Base-by-base conservation (phyloP, 306 rosid genomes). In the Malus asiatica region DNA sequence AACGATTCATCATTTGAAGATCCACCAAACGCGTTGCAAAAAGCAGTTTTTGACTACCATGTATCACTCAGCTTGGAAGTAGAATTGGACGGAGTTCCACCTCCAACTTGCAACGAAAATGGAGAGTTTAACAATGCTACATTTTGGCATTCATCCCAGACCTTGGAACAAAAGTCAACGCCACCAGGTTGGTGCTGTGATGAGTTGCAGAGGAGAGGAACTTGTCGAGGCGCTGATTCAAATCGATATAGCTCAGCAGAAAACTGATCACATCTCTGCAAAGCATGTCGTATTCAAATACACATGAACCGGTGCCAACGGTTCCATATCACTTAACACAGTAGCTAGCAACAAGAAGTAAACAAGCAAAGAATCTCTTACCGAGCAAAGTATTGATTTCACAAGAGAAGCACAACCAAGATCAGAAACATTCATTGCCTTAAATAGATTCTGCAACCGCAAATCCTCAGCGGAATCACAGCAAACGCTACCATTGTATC, bases 361-460 rank as follows among this genome's bases (percentile, higher is more conserved):
- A 69, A 69, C 44, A 40, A 40, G 44, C 44, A 40, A 30, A n/a
- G 33, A 40, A 8, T 29, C 20, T 48, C 72, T 38, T 74, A 84
- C 87, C 66, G 85, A 59, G 78, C 88, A 81, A 46, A 84, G 78
- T 57, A 84, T 32, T n/a, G 83, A 77, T 72, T 77, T 84, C 66
- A 84, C 38, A 59, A 83, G 78, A 40, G 86, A 70, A 72, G 72
- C 73, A 45, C 83, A 81, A 23, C 64, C 64, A 60, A 48, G 12
- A 59, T 64, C 78, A 27, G 75, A 74, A 32, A 73, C 76, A 16
- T 77, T 52, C 88, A 78, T 65, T 32, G 57, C 74, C 33, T 42
- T 45, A 23, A 57, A 74, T 33, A 77, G 75, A 9, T 62, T 70
- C 16, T 58, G 79, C 62, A 80, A 12, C 2, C 73, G 67, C 82